Percentiles rank a stretch among this genome's conserved stretches.
phyloP scores from a whole-genome alignment of 1,139 yeast species.

The Yamadazyma songkhlaensis region DNA sequence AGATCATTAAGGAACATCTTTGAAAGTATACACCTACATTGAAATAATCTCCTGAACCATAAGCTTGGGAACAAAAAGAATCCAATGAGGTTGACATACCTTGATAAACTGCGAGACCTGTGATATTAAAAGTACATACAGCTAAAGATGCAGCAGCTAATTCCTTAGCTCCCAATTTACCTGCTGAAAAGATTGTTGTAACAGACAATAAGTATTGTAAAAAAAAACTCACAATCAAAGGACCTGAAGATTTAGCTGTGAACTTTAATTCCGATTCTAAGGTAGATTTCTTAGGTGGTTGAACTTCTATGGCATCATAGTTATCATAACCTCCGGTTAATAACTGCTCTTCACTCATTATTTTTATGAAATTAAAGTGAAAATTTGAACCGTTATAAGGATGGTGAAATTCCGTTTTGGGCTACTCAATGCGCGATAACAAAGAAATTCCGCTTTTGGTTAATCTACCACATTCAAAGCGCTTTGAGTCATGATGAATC shows the following conservation, averaged over 20 bases:
- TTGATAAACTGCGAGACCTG: conserved; percentile 45
- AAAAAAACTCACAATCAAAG: conserved; percentile 47
- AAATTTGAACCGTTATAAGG: not conserved
- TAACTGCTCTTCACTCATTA: conserved; percentile 31
- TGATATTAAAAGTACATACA: conserved; percentile 47
- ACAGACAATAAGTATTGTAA: conserved; percentile 50
- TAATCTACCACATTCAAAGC: no score
- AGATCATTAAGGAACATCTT: conserved; percentile 36
- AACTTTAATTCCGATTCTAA: conserved; percentile 24
- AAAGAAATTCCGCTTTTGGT: no score
- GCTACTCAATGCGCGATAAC: not conserved
- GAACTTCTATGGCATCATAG: conserved; percentile 11
- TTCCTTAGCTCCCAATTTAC: conserved; percentile 44
- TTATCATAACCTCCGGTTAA: conserved; percentile 26
- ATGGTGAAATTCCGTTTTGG: not conserved
- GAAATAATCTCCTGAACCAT: conserved; percentile 32
- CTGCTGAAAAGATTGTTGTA: conserved; percentile 48
- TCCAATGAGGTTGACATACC: conserved; percentile 58
- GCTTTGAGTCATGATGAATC: no score
- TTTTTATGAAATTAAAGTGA: not conserved
- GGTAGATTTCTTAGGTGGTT: conserved; percentile 4
- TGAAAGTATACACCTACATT: conserved; percentile 41
- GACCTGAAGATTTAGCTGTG: conserved; percentile 37
- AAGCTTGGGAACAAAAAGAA: conserved; percentile 54
- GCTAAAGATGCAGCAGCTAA: conserved; percentile 51